Evolutionary conservation across 2,329 filamentous ascomycete species (phyloP).

Genomic region (Hypoxylon sp.): DNA sequence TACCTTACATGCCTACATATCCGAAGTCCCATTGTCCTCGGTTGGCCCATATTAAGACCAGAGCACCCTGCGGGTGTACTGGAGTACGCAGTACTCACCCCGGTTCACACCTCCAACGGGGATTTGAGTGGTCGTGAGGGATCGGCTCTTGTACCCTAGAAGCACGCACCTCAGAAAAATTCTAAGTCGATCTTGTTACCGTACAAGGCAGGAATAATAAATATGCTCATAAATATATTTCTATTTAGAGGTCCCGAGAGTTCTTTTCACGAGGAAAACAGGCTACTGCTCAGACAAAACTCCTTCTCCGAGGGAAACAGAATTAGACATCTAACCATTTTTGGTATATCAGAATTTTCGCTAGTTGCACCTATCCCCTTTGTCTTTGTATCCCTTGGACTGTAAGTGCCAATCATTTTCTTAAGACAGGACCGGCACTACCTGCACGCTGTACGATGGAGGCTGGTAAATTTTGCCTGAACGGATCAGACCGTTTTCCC

Average conservation of each 20-base stretch:
- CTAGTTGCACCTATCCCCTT: not conserved
- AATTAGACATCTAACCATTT: constrained; percentile 15
- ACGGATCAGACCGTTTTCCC: constrained; percentile 1
- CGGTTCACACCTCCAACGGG: constrained; percentile 34
- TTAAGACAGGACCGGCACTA: constrained; percentile 29
- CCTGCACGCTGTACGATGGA: constrained; percentile 14
- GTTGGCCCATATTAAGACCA: constrained; percentile 27
- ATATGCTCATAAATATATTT: constrained; percentile 11
- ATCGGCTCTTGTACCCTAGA: constrained; percentile 28
- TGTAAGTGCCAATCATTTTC: constrained; percentile 13
- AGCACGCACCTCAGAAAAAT: constrained; percentile 3
- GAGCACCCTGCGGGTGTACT: constrained; percentile 40
- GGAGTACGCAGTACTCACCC: constrained; percentile 42
- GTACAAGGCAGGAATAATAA: constrained; percentile 11
- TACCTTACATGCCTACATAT: constrained; percentile 32
- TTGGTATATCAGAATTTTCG: constrained; percentile 16
- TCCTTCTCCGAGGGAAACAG: constrained; percentile 3
- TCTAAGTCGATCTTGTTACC: constrained; percentile 4
- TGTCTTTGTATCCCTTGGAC: constrained; percentile 17
- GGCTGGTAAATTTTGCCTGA: constrained; percentile 5
- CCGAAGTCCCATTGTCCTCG: constrained; percentile 35
- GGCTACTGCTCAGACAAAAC: not conserved
- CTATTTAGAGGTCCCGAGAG: constrained; percentile 17
- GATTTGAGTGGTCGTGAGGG: constrained; percentile 21
- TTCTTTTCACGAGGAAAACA: constrained; percentile 10